A percentile compares a stretch with the other conserved stretches of the same genome.
phyloP scores from a whole-genome alignment of 2,329 filamentous ascomycete genomes.

The Cryphonectria nitschkei region DNA sequence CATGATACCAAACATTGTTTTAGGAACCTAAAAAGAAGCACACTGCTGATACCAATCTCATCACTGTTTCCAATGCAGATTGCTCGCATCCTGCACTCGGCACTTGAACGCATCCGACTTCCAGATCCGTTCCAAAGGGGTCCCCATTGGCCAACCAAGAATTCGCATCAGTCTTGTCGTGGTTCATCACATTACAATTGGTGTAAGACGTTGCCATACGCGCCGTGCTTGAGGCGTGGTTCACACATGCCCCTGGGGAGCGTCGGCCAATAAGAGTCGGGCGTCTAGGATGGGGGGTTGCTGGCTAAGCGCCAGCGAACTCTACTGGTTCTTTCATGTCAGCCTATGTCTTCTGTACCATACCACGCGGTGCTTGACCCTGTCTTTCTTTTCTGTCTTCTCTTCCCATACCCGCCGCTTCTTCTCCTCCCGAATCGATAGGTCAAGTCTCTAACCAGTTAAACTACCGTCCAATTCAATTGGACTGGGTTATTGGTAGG shows the following conservation, averaged over 20 bases:
- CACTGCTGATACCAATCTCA: constrained; percentile 7
- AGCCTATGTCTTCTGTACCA: too few relatives aligned
- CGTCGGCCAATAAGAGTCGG: constrained; percentile 13
- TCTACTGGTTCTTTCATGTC: too few relatives aligned
- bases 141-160: constrained; percentile 19
- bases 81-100: constrained; percentile 24
- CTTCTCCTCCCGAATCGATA: background rate
- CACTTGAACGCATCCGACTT: constrained; percentile 17
- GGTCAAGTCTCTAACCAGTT: background rate
- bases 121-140: background rate
- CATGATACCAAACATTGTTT: constrained; percentile 13
- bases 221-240: constrained; percentile 23
- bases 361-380: background rate
- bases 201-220: constrained; percentile 22
- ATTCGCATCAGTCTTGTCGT: constrained; percentile 11
- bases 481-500: background rate
- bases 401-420: too few relatives aligned
- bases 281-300: constrained; percentile 2
- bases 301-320: constrained; percentile 23
- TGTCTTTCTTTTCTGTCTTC: background rate
- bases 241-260: constrained; percentile 22
- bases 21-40: background rate
- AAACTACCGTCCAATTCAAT: background rate
- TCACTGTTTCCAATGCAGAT: constrained; percentile 23
- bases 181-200: constrained; percentile 18